Base-by-base conservation (phyloP, 805 yeast species). In the Candida tibetensis region DNA sequence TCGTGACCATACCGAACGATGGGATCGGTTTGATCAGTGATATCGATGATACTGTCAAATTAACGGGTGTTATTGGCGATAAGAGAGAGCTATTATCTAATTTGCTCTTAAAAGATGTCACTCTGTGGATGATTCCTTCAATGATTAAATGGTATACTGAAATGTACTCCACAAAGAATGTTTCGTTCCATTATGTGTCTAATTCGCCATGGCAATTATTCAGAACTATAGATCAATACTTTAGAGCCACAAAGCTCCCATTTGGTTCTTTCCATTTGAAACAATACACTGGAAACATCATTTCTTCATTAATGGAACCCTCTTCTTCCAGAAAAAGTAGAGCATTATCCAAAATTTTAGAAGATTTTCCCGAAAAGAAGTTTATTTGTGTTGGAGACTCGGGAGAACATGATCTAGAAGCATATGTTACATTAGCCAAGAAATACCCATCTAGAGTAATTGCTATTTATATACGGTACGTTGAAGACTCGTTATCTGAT, bases 371-470 rank as follows among this genome's bases (percentile, higher is more conserved):
- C 0, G 44, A 76, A 1, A 80, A 90, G 46, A 81, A 76, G 51
- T 91, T 93, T 56, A 73, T 93, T 17, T 66, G 95, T 35, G 74
- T 93, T 12, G 99, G 99, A 22, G 99, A 93, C 57, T 83, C 96
- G 2, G 98, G 98, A 1, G 99, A 93, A 55, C 83, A 82, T 47
- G 99, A 93, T 64, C 66, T 91, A 30, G 99, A 95, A 53, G 95
- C 97, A 0, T 93, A 93, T 57, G 72, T 79, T 4, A 82, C 82
- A 18, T 63, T 89, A 23, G 85, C 95, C 0, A 62, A 67, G 28
- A 47, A 56, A 22, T 77, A 66, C 50, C 95, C 96, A 0, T 62
- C 68, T 3, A 82, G 79, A 44, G 69, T 93, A 0, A 46, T 74
- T 16, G 95, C 84, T 1, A 86, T 93, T 4, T 90, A 79, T 55